A percentile compares a stretch with the other conserved stretches of the same genome.
Evolutionary conservation across 2,329 filamentous ascomycete species (phyloP).

Genomic region (Fonsecaea erecta): DNA sequence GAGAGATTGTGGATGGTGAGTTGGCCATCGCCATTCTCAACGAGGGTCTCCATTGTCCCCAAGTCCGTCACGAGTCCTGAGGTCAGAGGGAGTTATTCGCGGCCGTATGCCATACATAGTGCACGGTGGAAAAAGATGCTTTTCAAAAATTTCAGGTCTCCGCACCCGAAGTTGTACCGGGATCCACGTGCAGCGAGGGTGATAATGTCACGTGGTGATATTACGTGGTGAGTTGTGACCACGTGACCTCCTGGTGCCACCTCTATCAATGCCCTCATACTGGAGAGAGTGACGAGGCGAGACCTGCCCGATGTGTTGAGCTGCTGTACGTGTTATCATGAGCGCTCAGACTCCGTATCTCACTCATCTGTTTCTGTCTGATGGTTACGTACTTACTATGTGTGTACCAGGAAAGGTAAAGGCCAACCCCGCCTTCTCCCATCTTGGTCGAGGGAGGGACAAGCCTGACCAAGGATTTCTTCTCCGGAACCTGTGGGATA

Average conservation of each 20-base stretch:
- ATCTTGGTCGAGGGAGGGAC: neutral
- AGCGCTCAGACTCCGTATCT: neutral
- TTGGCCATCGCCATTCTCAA: constrained; percentile 37
- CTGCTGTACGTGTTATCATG: neutral
- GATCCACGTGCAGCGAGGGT: neutral
- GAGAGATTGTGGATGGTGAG: constrained; percentile 37
- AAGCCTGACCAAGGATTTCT: neutral
- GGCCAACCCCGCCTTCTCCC: neutral
- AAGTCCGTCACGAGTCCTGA: neutral
- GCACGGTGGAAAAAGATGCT: neutral
- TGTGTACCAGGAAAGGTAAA: too few relatives aligned
- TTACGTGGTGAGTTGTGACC: neutral
- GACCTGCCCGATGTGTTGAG: neutral
- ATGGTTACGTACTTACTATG: neutral
- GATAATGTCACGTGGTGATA: too few relatives aligned
- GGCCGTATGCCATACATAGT: neutral
- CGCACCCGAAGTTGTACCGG: constrained; percentile 13
- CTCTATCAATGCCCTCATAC: too few relatives aligned
- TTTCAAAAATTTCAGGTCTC: constrained; percentile 9
- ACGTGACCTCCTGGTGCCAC: neutral
- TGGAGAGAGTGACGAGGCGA: too few relatives aligned
- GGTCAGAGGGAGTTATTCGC: neutral
- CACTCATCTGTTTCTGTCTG: neutral
- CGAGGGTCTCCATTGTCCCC: constrained; percentile 34
- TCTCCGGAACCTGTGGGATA: neutral